phyloP scores from a whole-genome alignment of 305 asterid genomes.

The Rubia tinctorum region DNA sequence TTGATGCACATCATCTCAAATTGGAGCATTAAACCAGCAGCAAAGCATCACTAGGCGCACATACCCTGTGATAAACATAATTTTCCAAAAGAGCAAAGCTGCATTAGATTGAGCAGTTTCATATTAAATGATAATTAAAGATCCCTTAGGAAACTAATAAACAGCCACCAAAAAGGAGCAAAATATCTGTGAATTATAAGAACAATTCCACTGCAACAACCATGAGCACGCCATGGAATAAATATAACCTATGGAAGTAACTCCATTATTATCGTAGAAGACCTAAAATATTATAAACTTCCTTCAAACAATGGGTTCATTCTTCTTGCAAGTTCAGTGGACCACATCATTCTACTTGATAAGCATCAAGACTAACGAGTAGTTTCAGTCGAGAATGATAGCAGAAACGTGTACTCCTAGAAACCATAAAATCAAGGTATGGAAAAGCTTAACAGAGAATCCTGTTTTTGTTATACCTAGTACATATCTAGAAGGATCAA shows the following conservation, averaged over 20 bases:
- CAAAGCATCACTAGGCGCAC: neutral
- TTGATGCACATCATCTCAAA: slow-evolving; percentile 14
- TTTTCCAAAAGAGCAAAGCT: slow-evolving; percentile 1
- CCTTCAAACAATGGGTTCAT: neutral
- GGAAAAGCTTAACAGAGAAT: neutral
- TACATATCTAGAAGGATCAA: neutral
- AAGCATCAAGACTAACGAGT: neutral
- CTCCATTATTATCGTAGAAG: neutral
- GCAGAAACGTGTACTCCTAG: neutral
- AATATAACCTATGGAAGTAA: neutral
- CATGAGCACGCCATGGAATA: neutral
- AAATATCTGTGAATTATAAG: neutral
- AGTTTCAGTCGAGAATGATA: neutral
- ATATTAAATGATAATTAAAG: neutral
- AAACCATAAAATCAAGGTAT: neutral
- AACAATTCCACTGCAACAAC: neutral
- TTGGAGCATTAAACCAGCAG: slow-evolving; percentile 4
- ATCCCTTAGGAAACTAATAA: neutral
- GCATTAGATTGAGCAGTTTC: neutral
- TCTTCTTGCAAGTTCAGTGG: neutral
- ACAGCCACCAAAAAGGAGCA: neutral
- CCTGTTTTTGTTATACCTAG: neutral
- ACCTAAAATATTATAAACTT: neutral
- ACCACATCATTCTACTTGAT: neutral
- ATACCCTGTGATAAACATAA: neutral